Percentiles rank a stretch among this genome's conserved stretches.
phyloP scores from a whole-genome alignment of 192 early-diverging fungal species.

The Nowakowskiella sp. region DNA sequence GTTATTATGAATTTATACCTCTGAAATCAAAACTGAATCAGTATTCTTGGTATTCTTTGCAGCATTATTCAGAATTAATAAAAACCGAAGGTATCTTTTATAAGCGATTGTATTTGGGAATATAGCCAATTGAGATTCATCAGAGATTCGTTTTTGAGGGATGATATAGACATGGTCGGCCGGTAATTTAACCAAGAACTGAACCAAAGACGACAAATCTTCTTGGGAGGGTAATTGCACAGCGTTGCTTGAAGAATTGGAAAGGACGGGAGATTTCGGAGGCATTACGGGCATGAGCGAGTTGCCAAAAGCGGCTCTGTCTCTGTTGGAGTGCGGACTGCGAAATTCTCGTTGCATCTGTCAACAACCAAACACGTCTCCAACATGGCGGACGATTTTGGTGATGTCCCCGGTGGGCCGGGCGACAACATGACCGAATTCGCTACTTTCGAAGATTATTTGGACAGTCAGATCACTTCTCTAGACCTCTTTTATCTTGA shows the following conservation, averaged over 20 bases:
- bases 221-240: no score
- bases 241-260: no score
- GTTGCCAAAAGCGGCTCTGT: no score
- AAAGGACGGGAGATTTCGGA: no score
- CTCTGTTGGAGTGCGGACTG: no score
- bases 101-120: slow-evolving; percentile 64
- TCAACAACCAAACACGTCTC: no score
- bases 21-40: no score
- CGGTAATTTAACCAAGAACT: no score
- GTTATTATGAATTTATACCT: no score
- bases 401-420: slow-evolving; percentile 18
- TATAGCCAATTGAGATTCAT: slow-evolving; percentile 40
- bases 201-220: no score
- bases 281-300: no score
- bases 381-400: slow-evolving; percentile 34
- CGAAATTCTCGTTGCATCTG: no score
- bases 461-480: slow-evolving; percentile 51
- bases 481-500: slow-evolving; percentile 57
- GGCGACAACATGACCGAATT: slow-evolving; percentile 57
- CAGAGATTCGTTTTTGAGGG: slow-evolving; percentile 53
- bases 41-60: slow-evolving; percentile 56
- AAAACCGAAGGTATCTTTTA: slow-evolving; percentile 60
- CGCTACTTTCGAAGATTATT: slow-evolving; percentile 56
- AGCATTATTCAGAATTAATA: slow-evolving; percentile 62
- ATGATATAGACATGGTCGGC: slow-evolving; percentile 25